Percentiles rank a stretch among this genome's conserved stretches.
These are phyloP conservation scores for Nicotiana tabacum DNA, from an alignment of 257 asterid genomes.

Conservation along the genomic window DNA sequence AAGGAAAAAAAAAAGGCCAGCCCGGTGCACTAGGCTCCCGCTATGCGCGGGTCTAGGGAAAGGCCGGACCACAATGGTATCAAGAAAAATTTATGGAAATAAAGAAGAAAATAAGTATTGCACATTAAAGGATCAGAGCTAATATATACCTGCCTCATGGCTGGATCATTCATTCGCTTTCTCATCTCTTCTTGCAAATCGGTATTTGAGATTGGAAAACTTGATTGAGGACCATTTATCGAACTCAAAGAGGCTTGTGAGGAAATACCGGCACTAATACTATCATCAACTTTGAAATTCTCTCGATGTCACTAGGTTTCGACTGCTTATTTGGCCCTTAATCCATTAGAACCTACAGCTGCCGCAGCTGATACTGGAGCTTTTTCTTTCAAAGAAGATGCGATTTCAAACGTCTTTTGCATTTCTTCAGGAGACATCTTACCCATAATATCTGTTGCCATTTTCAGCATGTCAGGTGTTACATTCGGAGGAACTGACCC, in stretches of 20 bases:
- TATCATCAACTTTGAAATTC: slow-evolving; percentile 24
- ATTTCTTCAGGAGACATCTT: slow-evolving; percentile 85
- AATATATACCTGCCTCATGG: slow-evolving; percentile 74
- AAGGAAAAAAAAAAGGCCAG: too few species aligned
- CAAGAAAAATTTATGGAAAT: neutral
- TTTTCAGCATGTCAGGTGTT: slow-evolving; percentile 82
- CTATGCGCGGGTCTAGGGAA: too few species aligned
- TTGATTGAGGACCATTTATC: slow-evolving; percentile 34
- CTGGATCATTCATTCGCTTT: slow-evolving; percentile 95
- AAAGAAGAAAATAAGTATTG: neutral
- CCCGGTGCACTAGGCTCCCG: too few species aligned
- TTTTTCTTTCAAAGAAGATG: slow-evolving; percentile 65
- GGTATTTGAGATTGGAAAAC: slow-evolving; percentile 40
- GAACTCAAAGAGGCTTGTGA: slow-evolving; percentile 29
- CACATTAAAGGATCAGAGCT: neutral
- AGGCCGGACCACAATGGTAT: neutral
- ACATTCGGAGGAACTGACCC: slow-evolving; percentile 50
- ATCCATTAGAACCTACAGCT: slow-evolving; percentile 30
- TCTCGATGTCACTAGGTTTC: slow-evolving; percentile 23
- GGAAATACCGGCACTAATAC: slow-evolving; percentile 43
- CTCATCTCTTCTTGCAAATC: slow-evolving; percentile 94
- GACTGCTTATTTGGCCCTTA: slow-evolving; percentile 29
- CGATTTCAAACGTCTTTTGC: slow-evolving; percentile 66
- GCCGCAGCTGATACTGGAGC: slow-evolving; percentile 37
- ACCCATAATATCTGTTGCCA: slow-evolving; percentile 80